Percentiles rank a stretch among this genome's conserved stretches.
Conservation (phyloP, 805 yeast species). For the Cephaloascus fragrans region DNA sequence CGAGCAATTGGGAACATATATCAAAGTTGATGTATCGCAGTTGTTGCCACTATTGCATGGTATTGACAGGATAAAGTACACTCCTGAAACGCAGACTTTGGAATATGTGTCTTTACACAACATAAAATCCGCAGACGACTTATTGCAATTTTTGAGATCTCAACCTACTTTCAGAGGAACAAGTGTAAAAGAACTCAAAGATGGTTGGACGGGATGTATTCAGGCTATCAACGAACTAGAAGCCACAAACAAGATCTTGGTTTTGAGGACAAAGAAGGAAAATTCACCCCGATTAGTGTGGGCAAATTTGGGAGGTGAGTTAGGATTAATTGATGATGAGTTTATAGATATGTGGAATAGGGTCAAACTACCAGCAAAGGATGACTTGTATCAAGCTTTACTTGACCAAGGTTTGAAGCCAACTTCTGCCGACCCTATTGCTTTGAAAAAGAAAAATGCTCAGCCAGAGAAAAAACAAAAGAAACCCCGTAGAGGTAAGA, state of each 20-base stretch:
- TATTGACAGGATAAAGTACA: conserved; percentile 68
- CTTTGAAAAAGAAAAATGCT: conserved; percentile 57
- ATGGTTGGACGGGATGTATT: conserved; percentile 92
- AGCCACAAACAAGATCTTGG: conserved; percentile 64
- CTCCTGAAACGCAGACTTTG: conserved; percentile 50
- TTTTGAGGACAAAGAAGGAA: conserved; percentile 86
- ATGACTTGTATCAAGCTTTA: conserved; percentile 70
- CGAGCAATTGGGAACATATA: conserved; percentile 53
- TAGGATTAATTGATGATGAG: conserved; percentile 67
- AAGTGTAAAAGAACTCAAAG: conserved; percentile 70
- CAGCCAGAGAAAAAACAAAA: conserved; percentile 68
- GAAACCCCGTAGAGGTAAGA: conserved; percentile 86
- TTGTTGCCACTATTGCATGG: conserved; percentile 64
- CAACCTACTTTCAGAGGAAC: conserved; percentile 87
- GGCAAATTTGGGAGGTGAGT: conserved; percentile 74
- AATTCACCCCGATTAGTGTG: conserved; percentile 87
- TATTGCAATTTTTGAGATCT: conserved; percentile 60
- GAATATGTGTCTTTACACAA: conserved; percentile 87
- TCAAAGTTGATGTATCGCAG: conserved; percentile 50
- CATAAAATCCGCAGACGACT: conserved; percentile 70
- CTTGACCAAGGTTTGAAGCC: conserved; percentile 88
- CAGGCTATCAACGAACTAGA: conserved; percentile 75
- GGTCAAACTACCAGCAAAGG: conserved; percentile 71
- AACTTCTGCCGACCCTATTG: conserved; percentile 95
- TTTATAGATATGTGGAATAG: conserved; percentile 75